Conservation (phyloP, 2,329 filamentous ascomycete genomes). For the Trichoderma pleuroti region DNA sequence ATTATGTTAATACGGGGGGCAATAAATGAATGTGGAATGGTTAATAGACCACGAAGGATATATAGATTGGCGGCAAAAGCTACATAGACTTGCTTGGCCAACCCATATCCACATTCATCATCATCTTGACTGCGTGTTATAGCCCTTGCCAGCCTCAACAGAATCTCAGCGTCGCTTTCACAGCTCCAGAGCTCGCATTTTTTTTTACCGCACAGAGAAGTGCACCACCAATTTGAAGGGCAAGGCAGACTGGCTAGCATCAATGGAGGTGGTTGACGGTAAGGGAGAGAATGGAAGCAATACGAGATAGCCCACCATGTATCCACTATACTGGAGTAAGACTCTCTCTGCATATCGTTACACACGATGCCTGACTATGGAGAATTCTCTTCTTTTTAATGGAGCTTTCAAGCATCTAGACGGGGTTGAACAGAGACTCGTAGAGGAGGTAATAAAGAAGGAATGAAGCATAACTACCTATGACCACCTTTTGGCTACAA, state of each 20-base stretch:
- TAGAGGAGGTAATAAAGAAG: background rate
- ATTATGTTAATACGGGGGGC: background rate
- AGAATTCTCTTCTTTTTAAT: background rate
- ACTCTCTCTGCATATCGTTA: background rate
- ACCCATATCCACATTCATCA: background rate
- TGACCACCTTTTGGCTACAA: background rate
- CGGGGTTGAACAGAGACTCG: background rate
- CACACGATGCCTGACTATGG: background rate
- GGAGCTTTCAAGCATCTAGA: background rate
- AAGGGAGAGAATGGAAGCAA: background rate
- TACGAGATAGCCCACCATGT: background rate
- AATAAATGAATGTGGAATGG: background rate
- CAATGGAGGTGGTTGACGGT: background rate
- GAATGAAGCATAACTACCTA: background rate
- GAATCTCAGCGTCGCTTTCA: background rate
- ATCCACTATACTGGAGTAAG: background rate
- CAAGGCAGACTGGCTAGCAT: background rate
- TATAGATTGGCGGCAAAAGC: background rate
- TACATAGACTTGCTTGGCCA: background rate
- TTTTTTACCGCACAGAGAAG: background rate
- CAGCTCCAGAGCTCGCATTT: background rate
- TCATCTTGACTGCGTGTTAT: background rate
- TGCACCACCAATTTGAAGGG: background rate
- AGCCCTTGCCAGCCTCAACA: background rate
- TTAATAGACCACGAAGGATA: background rate